Evolutionary conservation across 2,329 filamentous ascomycete species (phyloP), one percentile per base, ranked within the genome.

Genomic region (Calycina herbarum): DNA sequence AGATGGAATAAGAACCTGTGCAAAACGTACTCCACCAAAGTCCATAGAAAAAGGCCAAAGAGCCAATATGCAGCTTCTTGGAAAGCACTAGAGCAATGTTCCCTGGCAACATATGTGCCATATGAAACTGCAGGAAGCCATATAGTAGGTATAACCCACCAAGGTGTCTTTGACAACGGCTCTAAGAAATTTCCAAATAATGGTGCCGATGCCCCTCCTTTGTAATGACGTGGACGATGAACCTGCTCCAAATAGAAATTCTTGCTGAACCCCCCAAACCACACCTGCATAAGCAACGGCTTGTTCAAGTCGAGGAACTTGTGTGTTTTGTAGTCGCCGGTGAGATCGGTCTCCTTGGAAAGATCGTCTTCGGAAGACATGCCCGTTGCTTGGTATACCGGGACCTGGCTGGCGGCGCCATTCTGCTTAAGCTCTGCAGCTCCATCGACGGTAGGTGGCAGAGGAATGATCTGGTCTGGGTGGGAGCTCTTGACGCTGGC

Each of bases 151-250:
- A 99, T 84, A 57, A 96, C 78, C 87, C 90, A 99, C 95, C 95
- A 99, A 1, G 95, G 87, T 2, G 95, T 99, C 83, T 94, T 91
- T 78, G 89, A 94, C 66, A 99, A 81, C n/a, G 95, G 95, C 80
- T 99, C 95, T n/a, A 99, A 82, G 77, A 99, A 96, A 80, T 99
- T 98, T 67, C 95, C 95, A 79, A 99, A 99, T 29, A 99, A 80
- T 24, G 95, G 95, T 45, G 95, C 95, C 6, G 93, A 97, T 68
- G 88, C 88, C 66, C 95, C 95, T 70, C 94, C 94, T 77, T 89
- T 96, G 84, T 98, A 99, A 78, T 99, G 94, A 66, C 95, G 89
- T 20, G 95, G 95, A 57, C 95, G 89, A 77, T 99, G 95, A 62
- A 99, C 92, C 78, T 99, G 95, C 72, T 97, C 89, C 29, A 99